Conservation (phyloP, 2,329 filamentous ascomycete species). For the Pseudopyricularia javanii region DNA sequence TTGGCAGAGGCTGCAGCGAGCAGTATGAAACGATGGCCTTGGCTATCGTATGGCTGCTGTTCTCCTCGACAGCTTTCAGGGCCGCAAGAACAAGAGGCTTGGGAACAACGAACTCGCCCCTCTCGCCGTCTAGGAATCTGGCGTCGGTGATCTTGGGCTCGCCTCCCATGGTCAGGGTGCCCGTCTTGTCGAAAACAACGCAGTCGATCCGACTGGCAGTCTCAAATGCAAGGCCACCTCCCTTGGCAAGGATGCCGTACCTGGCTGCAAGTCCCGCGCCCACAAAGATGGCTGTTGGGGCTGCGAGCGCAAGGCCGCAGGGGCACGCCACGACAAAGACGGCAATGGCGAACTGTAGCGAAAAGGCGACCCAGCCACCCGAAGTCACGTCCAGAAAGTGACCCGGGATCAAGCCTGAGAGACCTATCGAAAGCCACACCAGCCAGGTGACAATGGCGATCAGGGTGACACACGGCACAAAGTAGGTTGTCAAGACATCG, state of each 20-base stretch:
- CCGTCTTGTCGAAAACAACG: slow-evolving; percentile 90
- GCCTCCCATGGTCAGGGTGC: slow-evolving; percentile 89
- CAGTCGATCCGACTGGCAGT: slow-evolving; percentile 82
- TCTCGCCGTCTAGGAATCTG: slow-evolving; percentile 49
- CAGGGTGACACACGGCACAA: slow-evolving; percentile 68
- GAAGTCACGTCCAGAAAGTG: slow-evolving; percentile 73
- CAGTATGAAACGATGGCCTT: slow-evolving; percentile 58
- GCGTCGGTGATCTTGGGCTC: slow-evolving; percentile 93
- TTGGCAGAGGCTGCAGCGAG: slow-evolving; percentile 16
- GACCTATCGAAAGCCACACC: slow-evolving; percentile 78
- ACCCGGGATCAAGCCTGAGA: slow-evolving; percentile 71
- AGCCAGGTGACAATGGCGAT: slow-evolving; percentile 85
- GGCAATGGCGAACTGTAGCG: slow-evolving; percentile 92
- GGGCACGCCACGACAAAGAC: slow-evolving; percentile 98
- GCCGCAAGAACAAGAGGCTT: slow-evolving; percentile 30
- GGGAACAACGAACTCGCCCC: slow-evolving; percentile 73
- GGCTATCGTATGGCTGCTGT: slow-evolving; percentile 64
- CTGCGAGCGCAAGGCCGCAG: slow-evolving; percentile 89
- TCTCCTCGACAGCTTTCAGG: slow-evolving; percentile 52
- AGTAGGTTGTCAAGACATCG: slow-evolving; percentile 83
- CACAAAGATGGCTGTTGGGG: slow-evolving; percentile 96
- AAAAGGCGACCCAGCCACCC: slow-evolving; percentile 92
- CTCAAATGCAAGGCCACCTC: slow-evolving; percentile 76
- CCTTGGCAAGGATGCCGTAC: slow-evolving; percentile 95
- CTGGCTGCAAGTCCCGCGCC: slow-evolving; percentile 94